phyloP scores from a whole-genome alignment of 805 yeast species.

The Alloascoidea hylecoeti region DNA sequence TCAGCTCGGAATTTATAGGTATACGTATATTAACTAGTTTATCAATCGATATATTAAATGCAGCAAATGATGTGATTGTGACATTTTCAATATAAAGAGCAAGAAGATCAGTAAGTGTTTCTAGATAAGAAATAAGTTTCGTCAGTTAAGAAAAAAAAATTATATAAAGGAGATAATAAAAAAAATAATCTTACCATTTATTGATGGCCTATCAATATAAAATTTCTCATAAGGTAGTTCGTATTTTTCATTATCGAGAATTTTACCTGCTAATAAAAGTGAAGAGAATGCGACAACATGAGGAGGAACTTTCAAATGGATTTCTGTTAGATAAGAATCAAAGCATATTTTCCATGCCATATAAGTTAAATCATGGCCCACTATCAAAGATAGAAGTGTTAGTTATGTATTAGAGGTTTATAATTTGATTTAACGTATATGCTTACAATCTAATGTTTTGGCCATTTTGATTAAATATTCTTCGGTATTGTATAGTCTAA shows the following conservation, averaged over 20 bases:
- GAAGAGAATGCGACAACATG: slow-evolving; percentile 64
- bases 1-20: slow-evolving; percentile 25
- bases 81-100: slow-evolving; percentile 48
- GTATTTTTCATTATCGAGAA: slow-evolving; percentile 19
- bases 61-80: slow-evolving; percentile 33
- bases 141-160: slow-evolving; percentile 18
- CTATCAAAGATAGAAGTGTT: no score
- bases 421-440: no score
- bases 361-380: slow-evolving; percentile 32
- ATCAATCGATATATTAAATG: slow-evolving; percentile 20
- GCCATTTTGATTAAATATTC: slow-evolving; percentile 48
- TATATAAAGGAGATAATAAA: no score
- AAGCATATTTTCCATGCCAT: slow-evolving; percentile 65
- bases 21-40: slow-evolving; percentile 28
- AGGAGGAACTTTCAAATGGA: slow-evolving; percentile 56
- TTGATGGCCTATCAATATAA: slow-evolving; percentile 5
- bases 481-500: slow-evolving; percentile 55
- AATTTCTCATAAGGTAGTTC: slow-evolving; percentile 11
- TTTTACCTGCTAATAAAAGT: slow-evolving; percentile 42
- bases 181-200: slow-evolving; percentile 6
- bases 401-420: no score
- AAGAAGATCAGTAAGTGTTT: slow-evolving; percentile 41
- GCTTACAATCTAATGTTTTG: slow-evolving; percentile 22
- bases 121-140: slow-evolving; percentile 16
- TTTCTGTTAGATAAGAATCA: slow-evolving; percentile 59